Base-by-base conservation (phyloP, 176 grass and related monocot genomes). In the barley (Hordeum vulgare) region DNA sequence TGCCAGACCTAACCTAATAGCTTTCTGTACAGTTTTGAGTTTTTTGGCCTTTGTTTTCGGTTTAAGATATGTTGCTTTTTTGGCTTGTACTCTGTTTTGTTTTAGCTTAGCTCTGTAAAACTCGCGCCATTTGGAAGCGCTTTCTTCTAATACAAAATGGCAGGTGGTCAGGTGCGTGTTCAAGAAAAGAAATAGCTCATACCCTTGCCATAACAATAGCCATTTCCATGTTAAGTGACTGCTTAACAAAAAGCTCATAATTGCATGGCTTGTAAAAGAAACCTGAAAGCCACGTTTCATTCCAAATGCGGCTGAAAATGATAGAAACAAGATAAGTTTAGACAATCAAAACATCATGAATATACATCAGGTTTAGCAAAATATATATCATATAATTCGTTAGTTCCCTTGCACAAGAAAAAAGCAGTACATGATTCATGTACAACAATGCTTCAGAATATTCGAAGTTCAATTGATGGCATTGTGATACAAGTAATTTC, bases 231-330 rank as follows among this genome's bases (percentile, higher is more conserved):
- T 98, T 98, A 23, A 98, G 85, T 56, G 96, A 98, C 65, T 98
- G 96, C 84, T 98, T 98, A 65, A 98, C 96, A 89, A 98, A 98
- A 5, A 98, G 85, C 83, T 98, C 96, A 75, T 95, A 98, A 84
- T 98, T 98, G 85, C 96, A 98, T 3, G 96, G 96, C 51, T 98
- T 98, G 87, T 98, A 98, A 81, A 98, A 98, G 89, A 98, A 98
- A 81, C 91, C 78, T 66, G 74, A 42, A 83, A 98, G 79, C 96
- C 96, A 98, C 83, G 96, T 98, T 74, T 98, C 96, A 8, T 98
- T 98, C 96, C 96, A 98, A 73, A 98, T 91, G 74, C 93, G 96
- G 80, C 96, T 98, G 86, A 87, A 90, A 82, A 83, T 72, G 1
- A 11, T 78, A 21, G 14, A 73, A 68, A 67, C 17, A 67, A 27